A percentile compares a stretch with the other conserved stretches of the same genome.
These are phyloP conservation scores for Nemania bipapillata DNA, from an alignment of 2,329 filamentous ascomycete genomes.

Conservation along the genomic window DNA sequence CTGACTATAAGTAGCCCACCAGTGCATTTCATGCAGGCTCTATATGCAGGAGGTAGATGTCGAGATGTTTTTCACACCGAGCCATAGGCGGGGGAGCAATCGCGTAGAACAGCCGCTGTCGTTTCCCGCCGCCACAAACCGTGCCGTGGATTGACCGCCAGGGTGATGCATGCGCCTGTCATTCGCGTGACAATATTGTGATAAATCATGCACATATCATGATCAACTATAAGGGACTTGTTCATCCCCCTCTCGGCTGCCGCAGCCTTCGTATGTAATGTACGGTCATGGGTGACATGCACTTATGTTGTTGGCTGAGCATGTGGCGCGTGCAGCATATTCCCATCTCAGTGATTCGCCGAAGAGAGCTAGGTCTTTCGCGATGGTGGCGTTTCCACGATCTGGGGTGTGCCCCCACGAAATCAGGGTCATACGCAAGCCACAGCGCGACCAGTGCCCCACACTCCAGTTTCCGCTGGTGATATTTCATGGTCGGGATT, in stretches of 20 bases:
- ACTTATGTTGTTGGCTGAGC: conserved; percentile 3
- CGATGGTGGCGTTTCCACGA: neutral
- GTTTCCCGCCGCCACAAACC: conserved; percentile 35
- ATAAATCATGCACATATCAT: conserved; percentile 31
- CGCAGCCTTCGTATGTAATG: conserved; percentile 7
- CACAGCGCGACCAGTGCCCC: neutral
- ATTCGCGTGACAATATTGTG: conserved; percentile 19
- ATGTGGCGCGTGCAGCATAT: conserved; percentile 19
- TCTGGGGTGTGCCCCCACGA: conserved; percentile 20
- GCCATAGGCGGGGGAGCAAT: neutral
- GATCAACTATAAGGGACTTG: conserved; percentile 1
- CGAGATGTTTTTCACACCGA: neutral
- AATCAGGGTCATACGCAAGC: conserved; percentile 19
- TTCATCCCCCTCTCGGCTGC: conserved; percentile 24
- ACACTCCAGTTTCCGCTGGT: neutral
- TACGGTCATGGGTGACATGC: too few species aligned
- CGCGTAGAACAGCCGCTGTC: conserved; percentile 20
- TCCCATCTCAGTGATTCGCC: conserved; percentile 8
- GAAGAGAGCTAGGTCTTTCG: neutral
- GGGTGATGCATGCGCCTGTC: neutral
- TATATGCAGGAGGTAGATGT: conserved; percentile 2
- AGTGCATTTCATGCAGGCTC: neutral
- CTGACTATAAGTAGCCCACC: neutral
- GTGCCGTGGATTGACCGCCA: conserved; percentile 13
- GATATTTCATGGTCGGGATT: neutral